These are phyloP conservation scores for Mortierella sp. DNA, from an alignment of 371 early-diverging fungal genomes.

Conservation along the genomic window DNA sequence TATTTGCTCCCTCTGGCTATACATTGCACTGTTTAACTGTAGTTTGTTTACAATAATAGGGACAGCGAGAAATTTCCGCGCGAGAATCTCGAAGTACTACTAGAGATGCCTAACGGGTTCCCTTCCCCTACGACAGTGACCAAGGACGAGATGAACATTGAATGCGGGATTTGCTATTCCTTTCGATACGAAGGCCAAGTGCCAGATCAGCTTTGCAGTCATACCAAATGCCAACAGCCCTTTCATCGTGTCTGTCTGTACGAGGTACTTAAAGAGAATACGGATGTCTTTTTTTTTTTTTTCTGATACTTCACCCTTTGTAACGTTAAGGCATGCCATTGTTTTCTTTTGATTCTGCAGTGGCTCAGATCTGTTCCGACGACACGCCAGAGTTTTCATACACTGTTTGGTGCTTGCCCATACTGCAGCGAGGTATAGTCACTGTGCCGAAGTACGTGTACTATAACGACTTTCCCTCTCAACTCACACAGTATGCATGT, in stretches of 20 bases:
- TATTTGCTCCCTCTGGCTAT: too few relatives aligned
- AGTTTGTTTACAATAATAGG: too few relatives aligned
- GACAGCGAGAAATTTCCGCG: slow-evolving; percentile 26
- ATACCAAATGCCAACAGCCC: slow-evolving; percentile 60
- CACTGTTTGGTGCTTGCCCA: slow-evolving; percentile 66
- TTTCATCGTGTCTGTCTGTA: slow-evolving; percentile 62
- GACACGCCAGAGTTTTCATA: slow-evolving; percentile 64
- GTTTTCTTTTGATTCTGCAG: slow-evolving; percentile 21
- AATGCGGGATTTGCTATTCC: slow-evolving; percentile 69
- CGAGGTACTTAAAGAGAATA: too few relatives aligned
- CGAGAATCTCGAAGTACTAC: slow-evolving; percentile 35
- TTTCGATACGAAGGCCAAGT: slow-evolving; percentile 56
- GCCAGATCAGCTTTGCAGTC: slow-evolving; percentile 63
- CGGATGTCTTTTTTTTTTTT: too few relatives aligned
- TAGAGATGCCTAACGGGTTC: slow-evolving; percentile 44
- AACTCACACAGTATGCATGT: not conserved
- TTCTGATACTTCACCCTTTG: too few relatives aligned
- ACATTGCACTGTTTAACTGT: too few relatives aligned
- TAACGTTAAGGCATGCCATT: not conserved
- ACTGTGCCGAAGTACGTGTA: too few relatives aligned
- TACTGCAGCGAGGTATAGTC: slow-evolving; percentile 68
- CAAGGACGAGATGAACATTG: slow-evolving; percentile 59
- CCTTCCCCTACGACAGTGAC: slow-evolving; percentile 43
- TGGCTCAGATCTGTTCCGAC: slow-evolving; percentile 65
- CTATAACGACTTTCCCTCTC: too few relatives aligned